Evolutionary conservation across 176 grass and related monocot genomes (phyloP).

Genomic region (Raddia distichophylla): DNA sequence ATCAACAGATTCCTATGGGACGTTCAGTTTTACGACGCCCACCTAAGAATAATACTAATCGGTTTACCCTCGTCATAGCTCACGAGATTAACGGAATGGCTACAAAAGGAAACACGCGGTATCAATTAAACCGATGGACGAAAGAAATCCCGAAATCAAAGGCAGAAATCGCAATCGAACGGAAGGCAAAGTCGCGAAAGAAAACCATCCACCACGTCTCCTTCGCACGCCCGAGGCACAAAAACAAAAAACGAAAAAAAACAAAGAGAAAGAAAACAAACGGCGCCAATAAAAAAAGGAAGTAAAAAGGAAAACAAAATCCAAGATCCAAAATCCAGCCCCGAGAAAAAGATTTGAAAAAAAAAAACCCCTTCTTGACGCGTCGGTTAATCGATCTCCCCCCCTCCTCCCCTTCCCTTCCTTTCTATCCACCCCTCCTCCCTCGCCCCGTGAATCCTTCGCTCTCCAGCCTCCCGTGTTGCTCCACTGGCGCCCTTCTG

Average conservation of each 20-base stretch:
- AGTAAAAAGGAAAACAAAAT: neutral
- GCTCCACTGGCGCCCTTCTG: slow-evolving; percentile 56
- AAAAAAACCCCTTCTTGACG: neutral
- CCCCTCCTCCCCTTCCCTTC: neutral
- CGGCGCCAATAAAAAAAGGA: neutral
- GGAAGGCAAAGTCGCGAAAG: neutral
- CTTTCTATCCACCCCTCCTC: slow-evolving; percentile 40
- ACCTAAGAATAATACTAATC: no score
- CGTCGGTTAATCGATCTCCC: slow-evolving; percentile 35
- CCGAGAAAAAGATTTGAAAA: slow-evolving; percentile 31
- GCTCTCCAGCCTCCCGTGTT: slow-evolving; percentile 39
- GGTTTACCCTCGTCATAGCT: no score
- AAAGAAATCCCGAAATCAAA: neutral
- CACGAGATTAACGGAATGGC: no score
- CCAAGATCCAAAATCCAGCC: neutral
- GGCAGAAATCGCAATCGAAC: neutral
- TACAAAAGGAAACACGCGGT: neutral
- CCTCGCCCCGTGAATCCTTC: slow-evolving; percentile 48
- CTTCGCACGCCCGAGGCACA: neutral
- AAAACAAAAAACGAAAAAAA: slow-evolving; percentile 1
- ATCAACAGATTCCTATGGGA: no score
- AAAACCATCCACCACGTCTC: neutral
- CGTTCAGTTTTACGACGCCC: no score
- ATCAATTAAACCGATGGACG: neutral
- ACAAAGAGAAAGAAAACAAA: neutral